These are phyloP conservation scores for Artemisia tridentata DNA, from an alignment of 129 eudicot species.

Conservation along the genomic window DNA sequence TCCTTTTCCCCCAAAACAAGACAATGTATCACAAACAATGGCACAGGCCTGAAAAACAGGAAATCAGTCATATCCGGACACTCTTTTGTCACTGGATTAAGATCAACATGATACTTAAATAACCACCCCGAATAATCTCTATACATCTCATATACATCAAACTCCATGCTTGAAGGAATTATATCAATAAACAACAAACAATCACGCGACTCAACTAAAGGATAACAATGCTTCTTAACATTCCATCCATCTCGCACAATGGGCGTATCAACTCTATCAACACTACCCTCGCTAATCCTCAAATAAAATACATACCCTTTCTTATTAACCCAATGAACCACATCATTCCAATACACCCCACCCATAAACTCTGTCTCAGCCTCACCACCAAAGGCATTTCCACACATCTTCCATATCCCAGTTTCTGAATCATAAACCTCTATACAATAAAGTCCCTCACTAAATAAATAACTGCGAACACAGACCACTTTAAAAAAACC, in stretches of 20 bases:
- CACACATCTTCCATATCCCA: constrained; percentile 30
- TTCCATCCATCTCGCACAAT: constrained; percentile 13
- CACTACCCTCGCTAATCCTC: constrained; percentile 31
- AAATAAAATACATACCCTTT: constrained; percentile 24
- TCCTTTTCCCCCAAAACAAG: constrained; percentile 33
- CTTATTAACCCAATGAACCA: constrained; percentile 43
- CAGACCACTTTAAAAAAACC: constrained; percentile 25
- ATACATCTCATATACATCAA: constrained; percentile 38
- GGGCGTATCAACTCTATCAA: constrained; percentile 32
- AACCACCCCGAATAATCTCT: constrained; percentile 38
- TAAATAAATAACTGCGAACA: constrained; percentile 22
- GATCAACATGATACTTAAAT: constrained; percentile 37
- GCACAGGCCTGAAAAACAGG: not conserved
- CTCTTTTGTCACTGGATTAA: not conserved
- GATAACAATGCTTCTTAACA: constrained; percentile 32
- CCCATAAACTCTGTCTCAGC: constrained; percentile 28
- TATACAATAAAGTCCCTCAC: constrained; percentile 18
- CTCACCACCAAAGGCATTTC: constrained; percentile 25
- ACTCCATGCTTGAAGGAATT: constrained; percentile 9
- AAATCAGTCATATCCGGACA: not conserved
- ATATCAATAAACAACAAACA: constrained; percentile 43
- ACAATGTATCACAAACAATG: constrained; percentile 21
- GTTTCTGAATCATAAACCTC: constrained; percentile 43
- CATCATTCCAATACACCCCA: constrained; percentile 52
- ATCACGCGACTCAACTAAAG: constrained; percentile 42